These are phyloP conservation scores for Spergularia azorica DNA, from an alignment of 179 eudicot species.

Conservation along the genomic window DNA sequence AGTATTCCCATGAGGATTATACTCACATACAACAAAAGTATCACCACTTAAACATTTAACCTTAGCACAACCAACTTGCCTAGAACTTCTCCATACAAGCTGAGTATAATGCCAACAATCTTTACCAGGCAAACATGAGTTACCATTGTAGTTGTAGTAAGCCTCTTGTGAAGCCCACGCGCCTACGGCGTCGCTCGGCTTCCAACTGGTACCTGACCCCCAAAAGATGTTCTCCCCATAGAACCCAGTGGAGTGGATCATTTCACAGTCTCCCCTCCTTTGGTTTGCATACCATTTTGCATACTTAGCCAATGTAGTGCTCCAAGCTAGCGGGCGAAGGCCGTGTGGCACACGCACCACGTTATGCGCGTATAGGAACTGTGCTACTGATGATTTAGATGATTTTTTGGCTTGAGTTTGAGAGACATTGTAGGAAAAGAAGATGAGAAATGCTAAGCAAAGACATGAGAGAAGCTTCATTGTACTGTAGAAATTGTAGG, in stretches of 20 bases:
- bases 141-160: constrained; percentile 22
- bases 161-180: constrained; percentile 35
- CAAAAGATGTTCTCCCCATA: constrained; percentile 45
- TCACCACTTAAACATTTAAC: constrained; percentile 28
- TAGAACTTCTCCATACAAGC: constrained; percentile 32
- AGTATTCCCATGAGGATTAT: constrained; percentile 37
- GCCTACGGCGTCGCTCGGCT: constrained; percentile 19
- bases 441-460: neutral
- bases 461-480: constrained; percentile 14
- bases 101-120: constrained; percentile 46
- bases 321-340: constrained; percentile 33
- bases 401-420: neutral
- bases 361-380: constrained; percentile 34
- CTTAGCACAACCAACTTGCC: constrained; percentile 37
- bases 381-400: neutral
- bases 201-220: constrained; percentile 26
- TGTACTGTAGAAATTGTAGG: neutral
- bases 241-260: constrained; percentile 25
- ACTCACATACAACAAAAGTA: constrained; percentile 30
- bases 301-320: constrained; percentile 15
- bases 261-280: constrained; percentile 29
- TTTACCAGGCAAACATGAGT: constrained; percentile 23
- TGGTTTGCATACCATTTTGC: constrained; percentile 31
- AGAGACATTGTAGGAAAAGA: constrained; percentile 10
- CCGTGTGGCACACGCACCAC: constrained; percentile 19